A percentile compares a stretch with the other conserved stretches of the same genome.
Conservation (phyloP, 2,329 filamentous ascomycete genomes). For the Podosphaera aphanis region DNA sequence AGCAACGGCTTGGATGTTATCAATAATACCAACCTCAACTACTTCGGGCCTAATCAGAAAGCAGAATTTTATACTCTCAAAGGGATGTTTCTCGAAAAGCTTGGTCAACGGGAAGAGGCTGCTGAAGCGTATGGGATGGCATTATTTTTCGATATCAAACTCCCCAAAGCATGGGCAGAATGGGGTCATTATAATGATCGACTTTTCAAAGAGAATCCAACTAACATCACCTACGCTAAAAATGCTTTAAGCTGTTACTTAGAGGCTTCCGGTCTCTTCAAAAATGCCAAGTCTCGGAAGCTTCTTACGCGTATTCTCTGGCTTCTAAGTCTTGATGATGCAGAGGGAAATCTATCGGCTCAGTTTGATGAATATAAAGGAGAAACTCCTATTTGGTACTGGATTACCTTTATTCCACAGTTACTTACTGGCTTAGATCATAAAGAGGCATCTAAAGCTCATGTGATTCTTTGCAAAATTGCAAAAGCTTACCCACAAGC, state of each 20-base stretch:
- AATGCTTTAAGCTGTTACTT: slow-evolving; percentile 91
- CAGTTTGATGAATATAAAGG: slow-evolving; percentile 95
- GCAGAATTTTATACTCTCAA: slow-evolving; percentile 98
- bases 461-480: slow-evolving; percentile 72
- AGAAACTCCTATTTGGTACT: slow-evolving; percentile 95
- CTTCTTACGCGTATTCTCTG: slow-evolving; percentile 81
- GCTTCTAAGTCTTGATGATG: slow-evolving; percentile 82
- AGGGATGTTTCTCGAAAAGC: slow-evolving; percentile 95
- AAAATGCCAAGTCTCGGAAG: slow-evolving; percentile 89
- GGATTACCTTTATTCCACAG: slow-evolving; percentile 97
- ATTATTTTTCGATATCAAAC: slow-evolving; percentile 80
- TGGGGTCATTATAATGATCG: slow-evolving; percentile 98
- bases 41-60: slow-evolving; percentile 89
- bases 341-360: slow-evolving; percentile 56
- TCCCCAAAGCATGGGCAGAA: slow-evolving; percentile 95
- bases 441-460: slow-evolving; percentile 71
- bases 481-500: slow-evolving; percentile 91
- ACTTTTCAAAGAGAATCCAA: slow-evolving; percentile 77
- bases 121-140: slow-evolving; percentile 88
- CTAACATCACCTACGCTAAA: slow-evolving; percentile 59
- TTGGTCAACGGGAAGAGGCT: slow-evolving; percentile 73
- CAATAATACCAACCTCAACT: slow-evolving; percentile 97
- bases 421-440: slow-evolving; percentile 76
- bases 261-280: slow-evolving; percentile 87
- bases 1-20: slow-evolving; percentile 90